Conservation (phyloP, 768 basidiomycete genomes). For the Naematelia aurantialba region DNA sequence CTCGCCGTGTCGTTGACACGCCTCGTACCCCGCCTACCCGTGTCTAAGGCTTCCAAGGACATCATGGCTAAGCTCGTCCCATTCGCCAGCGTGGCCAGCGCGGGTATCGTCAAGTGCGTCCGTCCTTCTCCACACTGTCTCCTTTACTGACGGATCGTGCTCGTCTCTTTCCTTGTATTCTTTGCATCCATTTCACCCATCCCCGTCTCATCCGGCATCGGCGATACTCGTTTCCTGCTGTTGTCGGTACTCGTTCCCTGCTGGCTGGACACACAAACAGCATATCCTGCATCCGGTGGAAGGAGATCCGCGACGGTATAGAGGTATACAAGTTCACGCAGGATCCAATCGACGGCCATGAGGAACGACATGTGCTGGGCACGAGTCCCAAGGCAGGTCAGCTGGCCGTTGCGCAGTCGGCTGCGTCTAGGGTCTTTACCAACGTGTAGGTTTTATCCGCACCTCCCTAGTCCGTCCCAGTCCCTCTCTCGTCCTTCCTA, state of each 20-base stretch:
- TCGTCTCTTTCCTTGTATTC: conserved; percentile 1
- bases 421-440: conserved; percentile 51
- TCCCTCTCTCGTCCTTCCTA: neutral
- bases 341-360: conserved; percentile 26
- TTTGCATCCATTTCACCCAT: no score
- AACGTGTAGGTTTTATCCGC: conserved; percentile 47
- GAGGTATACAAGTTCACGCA: conserved; percentile 40
- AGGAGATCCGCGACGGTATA: conserved; percentile 53
- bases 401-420: conserved; percentile 51
- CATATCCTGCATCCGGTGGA: conserved; percentile 52
- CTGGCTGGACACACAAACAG: conserved; percentile 21
- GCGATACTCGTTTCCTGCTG: neutral
- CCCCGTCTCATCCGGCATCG: no score
- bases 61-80: conserved; percentile 46
- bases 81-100: conserved; percentile 52
- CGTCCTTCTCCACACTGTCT: no score
- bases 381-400: conserved; percentile 50
- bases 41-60: conserved; percentile 35
- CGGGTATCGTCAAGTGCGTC: conserved; percentile 53
- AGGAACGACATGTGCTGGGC: conserved; percentile 47
- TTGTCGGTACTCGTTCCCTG: neutral
- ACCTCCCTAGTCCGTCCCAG: neutral
- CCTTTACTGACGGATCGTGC: neutral
- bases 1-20: conserved; percentile 52
- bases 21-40: conserved; percentile 48